A percentile compares a stretch with the other conserved stretches of the same genome.
phyloP scores from a whole-genome alignment of 345 rosid species.

The Erucastrum elatum region DNA sequence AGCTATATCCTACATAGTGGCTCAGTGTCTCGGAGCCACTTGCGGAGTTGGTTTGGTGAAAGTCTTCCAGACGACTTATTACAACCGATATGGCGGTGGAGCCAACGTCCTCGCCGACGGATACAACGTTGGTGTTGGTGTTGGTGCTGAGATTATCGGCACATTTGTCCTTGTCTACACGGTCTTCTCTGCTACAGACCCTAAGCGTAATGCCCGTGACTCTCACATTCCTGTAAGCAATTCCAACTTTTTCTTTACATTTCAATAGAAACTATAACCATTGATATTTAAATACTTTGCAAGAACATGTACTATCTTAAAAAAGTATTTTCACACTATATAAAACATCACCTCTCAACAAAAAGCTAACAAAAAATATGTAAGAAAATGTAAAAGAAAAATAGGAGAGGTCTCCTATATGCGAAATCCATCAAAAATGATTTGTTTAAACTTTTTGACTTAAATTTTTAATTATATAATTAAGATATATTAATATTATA shows the following conservation, averaged over 20 bases:
- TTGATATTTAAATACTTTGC: neutral
- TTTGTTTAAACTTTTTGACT: too few relatives aligned
- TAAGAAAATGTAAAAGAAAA: neutral
- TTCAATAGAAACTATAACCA: neutral
- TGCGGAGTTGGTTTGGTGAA: constrained; percentile 81
- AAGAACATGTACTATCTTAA: neutral
- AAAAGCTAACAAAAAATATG: neutral
- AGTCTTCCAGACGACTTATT: constrained; percentile 57
- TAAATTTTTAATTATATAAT: too few relatives aligned
- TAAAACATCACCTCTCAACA: neutral
- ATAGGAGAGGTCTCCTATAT: neutral
- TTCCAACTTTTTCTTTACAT: neutral
- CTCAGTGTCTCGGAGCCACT: constrained; percentile 79
- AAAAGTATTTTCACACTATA: neutral
- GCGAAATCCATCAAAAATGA: neutral
- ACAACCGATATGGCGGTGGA: constrained; percentile 60
- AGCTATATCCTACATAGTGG: constrained; percentile 68
- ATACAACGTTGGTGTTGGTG: constrained; percentile 57
- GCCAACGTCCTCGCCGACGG: constrained; percentile 61
- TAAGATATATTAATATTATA: too few relatives aligned
- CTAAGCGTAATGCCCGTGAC: constrained; percentile 82
- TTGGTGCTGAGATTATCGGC: constrained; percentile 86
- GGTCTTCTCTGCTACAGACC: constrained; percentile 89
- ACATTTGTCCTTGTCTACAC: constrained; percentile 86
- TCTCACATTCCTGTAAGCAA: constrained; percentile 83